Conservation (phyloP, 2,329 filamentous ascomycete genomes). For the Verticillium nonalfalfae region DNA sequence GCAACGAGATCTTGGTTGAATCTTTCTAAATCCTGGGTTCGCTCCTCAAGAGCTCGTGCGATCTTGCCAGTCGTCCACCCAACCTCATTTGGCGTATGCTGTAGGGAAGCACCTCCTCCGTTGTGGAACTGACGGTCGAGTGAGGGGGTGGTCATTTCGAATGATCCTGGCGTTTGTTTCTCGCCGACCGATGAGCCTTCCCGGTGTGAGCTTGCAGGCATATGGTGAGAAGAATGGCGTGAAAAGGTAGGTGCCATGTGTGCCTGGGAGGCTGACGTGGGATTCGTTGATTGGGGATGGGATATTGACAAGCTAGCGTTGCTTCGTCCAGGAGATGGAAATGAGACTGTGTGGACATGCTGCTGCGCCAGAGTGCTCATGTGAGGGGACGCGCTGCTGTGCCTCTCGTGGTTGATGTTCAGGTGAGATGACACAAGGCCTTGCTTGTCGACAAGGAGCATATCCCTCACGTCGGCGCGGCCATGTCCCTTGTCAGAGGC, state of each 20-base stretch:
- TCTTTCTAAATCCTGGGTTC: conserved; percentile 35
- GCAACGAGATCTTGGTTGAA: conserved; percentile 38
- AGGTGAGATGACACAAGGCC: not conserved
- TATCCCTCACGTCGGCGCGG: not conserved
- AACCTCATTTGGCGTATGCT: conserved; percentile 21
- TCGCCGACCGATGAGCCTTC: not conserved
- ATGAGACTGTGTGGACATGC: not conserved
- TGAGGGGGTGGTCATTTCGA: conserved; percentile 7
- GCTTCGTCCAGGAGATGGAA: not conserved
- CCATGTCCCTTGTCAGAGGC: not conserved
- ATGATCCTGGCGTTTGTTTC: not conserved
- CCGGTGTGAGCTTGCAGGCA: not conserved
- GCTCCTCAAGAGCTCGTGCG: conserved; percentile 29
- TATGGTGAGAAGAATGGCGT: not conserved
- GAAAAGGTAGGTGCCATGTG: not conserved
- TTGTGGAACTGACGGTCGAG: conserved; percentile 4
- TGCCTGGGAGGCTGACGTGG: not conserved
- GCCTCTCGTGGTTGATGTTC: not conserved
- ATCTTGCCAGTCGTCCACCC: conserved; percentile 39
- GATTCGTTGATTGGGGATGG: not conserved
- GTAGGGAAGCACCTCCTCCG: not conserved
- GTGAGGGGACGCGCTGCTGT: not conserved
- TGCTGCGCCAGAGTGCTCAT: not conserved
- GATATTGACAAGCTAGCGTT: not conserved
- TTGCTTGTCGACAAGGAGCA: not conserved